Evolutionary conservation across 2,329 filamentous ascomycete genomes (phyloP).

Genomic region (Diaporthe sp.): DNA sequence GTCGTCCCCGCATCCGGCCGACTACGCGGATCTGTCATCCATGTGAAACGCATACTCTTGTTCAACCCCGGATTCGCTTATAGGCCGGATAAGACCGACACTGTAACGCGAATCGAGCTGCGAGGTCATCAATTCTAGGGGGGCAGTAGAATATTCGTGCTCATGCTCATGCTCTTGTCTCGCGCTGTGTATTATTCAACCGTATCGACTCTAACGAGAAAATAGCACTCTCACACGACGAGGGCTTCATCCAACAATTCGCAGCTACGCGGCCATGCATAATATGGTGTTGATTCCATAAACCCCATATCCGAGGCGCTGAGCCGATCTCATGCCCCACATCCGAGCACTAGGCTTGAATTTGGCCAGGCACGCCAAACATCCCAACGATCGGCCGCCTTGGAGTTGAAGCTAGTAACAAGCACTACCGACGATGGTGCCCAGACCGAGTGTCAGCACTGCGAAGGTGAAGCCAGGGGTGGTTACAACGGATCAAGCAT

Average conservation of each 20-base stretch:
- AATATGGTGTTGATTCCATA: not conserved
- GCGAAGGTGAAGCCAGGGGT: not conserved
- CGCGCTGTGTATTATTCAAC: not conserved
- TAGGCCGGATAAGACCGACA: not conserved
- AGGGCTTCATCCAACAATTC: too few relatives aligned
- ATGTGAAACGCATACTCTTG: not conserved
- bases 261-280: too few relatives aligned
- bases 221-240: not conserved
- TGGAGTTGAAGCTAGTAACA: slow-evolving; percentile 14
- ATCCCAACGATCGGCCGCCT: not conserved
- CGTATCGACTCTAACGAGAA: not conserved
- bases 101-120: not conserved
- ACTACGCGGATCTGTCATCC: slow-evolving; percentile 7
- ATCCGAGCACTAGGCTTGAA: slow-evolving; percentile 7
- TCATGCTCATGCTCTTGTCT: not conserved
- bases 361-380: not conserved
- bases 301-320: not conserved
- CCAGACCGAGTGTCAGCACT: not conserved
- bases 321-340: not conserved
- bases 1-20: not conserved
- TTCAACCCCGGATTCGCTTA: not conserved
- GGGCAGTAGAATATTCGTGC: not conserved
- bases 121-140: not conserved
- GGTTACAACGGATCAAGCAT: not conserved
- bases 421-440: not conserved